Evolutionary conservation across 2,329 filamentous ascomycete species (phyloP).

Genomic region (Verticillium isaacii): DNA sequence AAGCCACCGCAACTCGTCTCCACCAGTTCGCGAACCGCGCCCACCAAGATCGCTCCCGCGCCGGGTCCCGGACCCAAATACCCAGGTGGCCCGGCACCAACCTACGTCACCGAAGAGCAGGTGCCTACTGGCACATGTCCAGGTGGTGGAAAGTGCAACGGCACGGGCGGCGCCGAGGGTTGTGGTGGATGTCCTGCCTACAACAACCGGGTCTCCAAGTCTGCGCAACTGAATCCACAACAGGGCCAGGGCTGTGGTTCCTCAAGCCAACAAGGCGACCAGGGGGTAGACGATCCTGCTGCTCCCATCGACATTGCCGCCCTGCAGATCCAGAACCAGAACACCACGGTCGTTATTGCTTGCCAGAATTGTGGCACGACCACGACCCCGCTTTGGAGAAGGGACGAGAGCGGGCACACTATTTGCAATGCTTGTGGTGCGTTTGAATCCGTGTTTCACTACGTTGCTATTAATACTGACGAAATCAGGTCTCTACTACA

Average conservation of each 20-base stretch:
- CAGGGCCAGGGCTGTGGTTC: constrained; percentile 37
- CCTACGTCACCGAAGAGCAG: constrained; percentile 73
- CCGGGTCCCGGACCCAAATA: constrained; percentile 34
- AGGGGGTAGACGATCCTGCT: constrained; percentile 27
- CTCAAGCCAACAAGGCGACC: constrained; percentile 16
- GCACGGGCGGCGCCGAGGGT: constrained; percentile 89
- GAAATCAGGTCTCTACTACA: constrained; percentile 79
- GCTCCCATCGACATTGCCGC: constrained; percentile 46
- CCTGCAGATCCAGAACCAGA: constrained; percentile 36
- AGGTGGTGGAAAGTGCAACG: constrained; percentile 91
- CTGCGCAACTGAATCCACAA: constrained; percentile 62
- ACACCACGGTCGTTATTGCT: constrained; percentile 70
- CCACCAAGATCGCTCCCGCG: constrained; percentile 26
- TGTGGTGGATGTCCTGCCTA: constrained; percentile 95
- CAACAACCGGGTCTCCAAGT: constrained; percentile 94
- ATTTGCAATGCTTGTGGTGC: constrained; percentile 98
- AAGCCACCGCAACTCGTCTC: constrained; percentile 57
- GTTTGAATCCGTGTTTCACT: constrained; percentile 25
- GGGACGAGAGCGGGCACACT: constrained; percentile 90
- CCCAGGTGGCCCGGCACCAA: constrained; percentile 46
- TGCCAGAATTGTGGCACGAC: constrained; percentile 98
- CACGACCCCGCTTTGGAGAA: constrained; percentile 90
- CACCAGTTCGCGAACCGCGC: constrained; percentile 35
- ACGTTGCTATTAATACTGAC: constrained; percentile 6
- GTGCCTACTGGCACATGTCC: constrained; percentile 83